Percentiles rank a stretch among this genome's conserved stretches.
phyloP scores from a whole-genome alignment of 1,284 basidiomycete genomes.

The Sanguinoderma infundibulare region DNA sequence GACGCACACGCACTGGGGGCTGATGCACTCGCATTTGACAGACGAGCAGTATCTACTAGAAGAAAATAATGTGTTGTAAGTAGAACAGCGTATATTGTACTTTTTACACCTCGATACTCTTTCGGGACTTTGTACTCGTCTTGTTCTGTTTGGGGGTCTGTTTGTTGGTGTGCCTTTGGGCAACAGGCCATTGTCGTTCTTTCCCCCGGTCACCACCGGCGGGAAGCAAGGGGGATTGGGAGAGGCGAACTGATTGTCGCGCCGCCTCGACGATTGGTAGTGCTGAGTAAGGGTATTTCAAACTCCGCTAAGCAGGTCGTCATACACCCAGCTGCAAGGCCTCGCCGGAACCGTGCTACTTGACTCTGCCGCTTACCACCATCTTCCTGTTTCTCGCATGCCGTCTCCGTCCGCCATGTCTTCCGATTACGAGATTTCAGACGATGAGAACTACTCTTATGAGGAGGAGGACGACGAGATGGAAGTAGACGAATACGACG shows the following conservation, averaged over 20 bases:
- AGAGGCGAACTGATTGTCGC: no score
- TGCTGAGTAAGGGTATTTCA: conserved; percentile 13
- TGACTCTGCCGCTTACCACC: conserved; percentile 16
- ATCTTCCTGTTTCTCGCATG: conserved; percentile 1
- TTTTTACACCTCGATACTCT: conserved; percentile 8
- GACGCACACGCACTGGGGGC: not conserved
- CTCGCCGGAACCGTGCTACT: conserved; percentile 24
- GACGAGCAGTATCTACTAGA: conserved; percentile 26
- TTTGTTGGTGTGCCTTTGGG: not conserved
- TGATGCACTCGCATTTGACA: conserved; percentile 6
- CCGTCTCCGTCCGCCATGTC: conserved; percentile 48
- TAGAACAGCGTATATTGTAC: conserved; percentile 30
- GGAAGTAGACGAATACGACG: conserved; percentile 52
- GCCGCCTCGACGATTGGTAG: no score
- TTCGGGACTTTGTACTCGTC: not conserved
- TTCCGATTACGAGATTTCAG: conserved; percentile 76
- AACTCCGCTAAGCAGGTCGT: conserved; percentile 16
- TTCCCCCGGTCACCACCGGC: not conserved
- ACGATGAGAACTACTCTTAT: conserved; percentile 68
- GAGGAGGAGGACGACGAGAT: conserved; percentile 73
- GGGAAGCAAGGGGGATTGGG: no score
- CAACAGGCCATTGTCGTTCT: not conserved
- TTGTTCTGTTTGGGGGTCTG: not conserved
- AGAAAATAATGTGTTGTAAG: conserved; percentile 29
- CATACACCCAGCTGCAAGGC: conserved; percentile 7